Base-by-base conservation (phyloP, 805 yeast genomes). In the Candida ovalis region DNA sequence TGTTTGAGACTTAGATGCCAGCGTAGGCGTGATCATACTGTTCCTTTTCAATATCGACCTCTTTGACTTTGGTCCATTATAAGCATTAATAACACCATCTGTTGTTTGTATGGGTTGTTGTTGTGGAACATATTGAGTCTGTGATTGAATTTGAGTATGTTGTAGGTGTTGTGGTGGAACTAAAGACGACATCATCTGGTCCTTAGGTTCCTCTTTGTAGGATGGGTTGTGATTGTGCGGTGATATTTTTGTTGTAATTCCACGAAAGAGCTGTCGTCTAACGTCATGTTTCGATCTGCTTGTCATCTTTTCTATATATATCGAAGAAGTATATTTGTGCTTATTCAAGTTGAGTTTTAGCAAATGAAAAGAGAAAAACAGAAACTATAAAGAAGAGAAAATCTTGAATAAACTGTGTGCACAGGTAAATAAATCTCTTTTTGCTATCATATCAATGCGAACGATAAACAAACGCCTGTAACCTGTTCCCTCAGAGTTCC, bases 181-280 rank as follows among this genome's bases (percentile, higher is more conserved):
- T 21, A 37, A 19, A 28, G 37, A 9, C 23, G 45, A 13, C 46
- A 35, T 33, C 28, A 43, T 28, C 17, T 49, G 54, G 33, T 55
- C 59, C 45, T 58, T 54, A 23, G 44, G 50, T 36, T 53, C 56
- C 15, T 50, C 60, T 32, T 50, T 43, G 18, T 33, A 33, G 39
- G 40, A 43, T 24, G 50, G 44, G 21, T 44, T 48, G 39, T 51
- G 43, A 23, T 46, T 47, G 43, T 61, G 57, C 9, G 64, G 55
- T 19, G 65, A 57, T 23, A 66, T 62, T 25, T 64, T 45, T 18
- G 66, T 55, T 2, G 67, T 61, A 25, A 66, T 66, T 1, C 69
- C 69, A 17, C 66, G 62, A 43, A 66, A 66, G n/a, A 64, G 56
- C 46, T 64, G 69, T 47, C 70, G 47, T 47, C 66, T 55, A 1